Conservation (phyloP, 768 basidiomycete genomes). For the Leccinum pellstonianum region DNA sequence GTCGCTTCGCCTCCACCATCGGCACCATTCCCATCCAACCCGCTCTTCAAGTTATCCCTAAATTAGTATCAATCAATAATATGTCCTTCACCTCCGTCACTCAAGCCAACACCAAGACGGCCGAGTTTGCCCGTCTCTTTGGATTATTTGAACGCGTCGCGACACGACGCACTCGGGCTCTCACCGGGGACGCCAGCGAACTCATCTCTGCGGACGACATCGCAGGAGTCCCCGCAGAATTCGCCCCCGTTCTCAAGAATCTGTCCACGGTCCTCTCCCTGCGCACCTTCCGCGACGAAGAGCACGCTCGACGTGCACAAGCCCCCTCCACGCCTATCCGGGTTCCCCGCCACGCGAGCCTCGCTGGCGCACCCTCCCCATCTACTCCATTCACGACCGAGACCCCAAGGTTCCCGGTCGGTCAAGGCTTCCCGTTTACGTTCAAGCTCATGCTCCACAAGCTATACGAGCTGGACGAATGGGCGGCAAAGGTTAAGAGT, state of each 20-base stretch:
- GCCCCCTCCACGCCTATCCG: not conserved
- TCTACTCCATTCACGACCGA: slow-evolving; percentile 7
- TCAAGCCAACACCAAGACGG: slow-evolving; percentile 38
- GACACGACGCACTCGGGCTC: slow-evolving; percentile 38
- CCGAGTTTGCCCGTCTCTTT: slow-evolving; percentile 55
- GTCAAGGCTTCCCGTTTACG: slow-evolving; percentile 50
- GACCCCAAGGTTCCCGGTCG: slow-evolving; percentile 43
- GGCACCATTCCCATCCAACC: not conserved
- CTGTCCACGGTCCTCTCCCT: slow-evolving; percentile 36
- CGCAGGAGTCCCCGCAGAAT: slow-evolving; percentile 28
- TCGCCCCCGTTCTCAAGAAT: slow-evolving; percentile 37
- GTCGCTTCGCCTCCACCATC: not conserved
- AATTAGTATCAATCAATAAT: slow-evolving; percentile 7
- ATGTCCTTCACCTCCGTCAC: slow-evolving; percentile 23
- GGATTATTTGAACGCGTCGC: slow-evolving; percentile 53
- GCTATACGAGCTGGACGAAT: slow-evolving; percentile 59
- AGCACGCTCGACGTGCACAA: slow-evolving; percentile 1
- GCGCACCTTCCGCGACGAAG: slow-evolving; percentile 32
- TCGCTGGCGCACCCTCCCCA: slow-evolving; percentile 16
- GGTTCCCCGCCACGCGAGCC: slow-evolving; percentile 25
- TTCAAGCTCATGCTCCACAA: slow-evolving; percentile 70
- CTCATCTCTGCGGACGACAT: slow-evolving; percentile 33
- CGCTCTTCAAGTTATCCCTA: not conserved
- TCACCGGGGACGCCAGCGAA: slow-evolving; percentile 13
- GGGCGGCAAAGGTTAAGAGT: slow-evolving; percentile 53